Base-by-base conservation (phyloP, 2,329 filamentous ascomycete genomes). In the Epichloe elymi region DNA sequence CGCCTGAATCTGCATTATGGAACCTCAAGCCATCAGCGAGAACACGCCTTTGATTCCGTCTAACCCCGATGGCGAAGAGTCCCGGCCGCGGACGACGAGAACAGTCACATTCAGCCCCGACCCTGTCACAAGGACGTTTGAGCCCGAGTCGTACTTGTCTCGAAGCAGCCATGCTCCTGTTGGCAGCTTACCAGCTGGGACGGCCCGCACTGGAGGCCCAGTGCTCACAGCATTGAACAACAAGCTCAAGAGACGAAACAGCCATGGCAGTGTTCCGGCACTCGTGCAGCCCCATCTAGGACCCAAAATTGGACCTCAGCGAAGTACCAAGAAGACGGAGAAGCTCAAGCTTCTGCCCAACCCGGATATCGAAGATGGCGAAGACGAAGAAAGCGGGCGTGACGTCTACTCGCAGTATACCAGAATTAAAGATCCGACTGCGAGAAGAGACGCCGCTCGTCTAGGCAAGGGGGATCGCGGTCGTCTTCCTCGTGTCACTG, bases 391-490 rank as follows among this genome's bases (percentile, higher is more conserved):
- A 67, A 93, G 88, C 61, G 89, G 90, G 10, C 77, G 90, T 56
- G 93, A 98, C 65, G 93, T 98, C 35, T 98, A 98, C 70, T 91
- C 90, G 26, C 93, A 98, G 66, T 97, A 96, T 66, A 95, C 91
- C 8, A 80, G 93, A 43, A 98, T 98, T 70, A 97, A 97, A 67
- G 93, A 98, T 63, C 90, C 91, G 0, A 95, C 85, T 0, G 93
- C 93, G 8, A 76, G 93, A 55, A 80, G 93, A 60, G 91, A 97
- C 74, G 93, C 93, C 15, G 93, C 93, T 30, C 76, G 90, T 51
- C 69, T 98, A 40, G 93, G 93, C 38, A 98, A 97, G 67, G 90
- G 91, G 39, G 93, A 98, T 65, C 79, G 93, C 51, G 85, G 88
- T 56, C 79, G 84, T 56, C 70, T 98, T 51, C 93, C 93, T 5